A percentile compares a stretch with the other conserved stretches of the same genome.
These are phyloP conservation scores for Neurospora tetrasperma DNA, from an alignment of 495 filamentous ascomycete genomes.

Conservation along the genomic window DNA sequence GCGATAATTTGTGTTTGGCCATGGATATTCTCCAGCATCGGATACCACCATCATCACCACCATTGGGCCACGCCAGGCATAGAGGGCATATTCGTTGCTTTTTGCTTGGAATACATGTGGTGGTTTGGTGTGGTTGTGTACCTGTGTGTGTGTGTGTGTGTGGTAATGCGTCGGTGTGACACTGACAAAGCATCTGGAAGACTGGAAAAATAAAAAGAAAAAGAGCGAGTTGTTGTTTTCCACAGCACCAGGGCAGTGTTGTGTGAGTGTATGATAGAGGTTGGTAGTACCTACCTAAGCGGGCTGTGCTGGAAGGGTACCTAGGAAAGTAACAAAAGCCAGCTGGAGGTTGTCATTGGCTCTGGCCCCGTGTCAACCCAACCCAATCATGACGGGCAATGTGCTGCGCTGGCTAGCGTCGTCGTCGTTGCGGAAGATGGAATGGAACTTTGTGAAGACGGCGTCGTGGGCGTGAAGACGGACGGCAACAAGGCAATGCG, in stretches of 20 bases:
- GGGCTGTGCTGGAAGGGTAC: not conserved
- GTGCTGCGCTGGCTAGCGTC: slow-evolving; percentile 18
- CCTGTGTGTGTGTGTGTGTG: not conserved
- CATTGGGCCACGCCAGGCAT: not conserved
- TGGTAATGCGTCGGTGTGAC: no score
- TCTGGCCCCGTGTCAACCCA: not conserved
- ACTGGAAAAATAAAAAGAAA: not conserved
- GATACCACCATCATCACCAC: not conserved
- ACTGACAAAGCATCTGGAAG: not conserved
- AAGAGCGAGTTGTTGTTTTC: no score
- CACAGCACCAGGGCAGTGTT: no score
- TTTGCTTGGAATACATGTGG: not conserved
- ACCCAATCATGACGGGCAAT: slow-evolving; percentile 3
- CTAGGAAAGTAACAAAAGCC: no score
- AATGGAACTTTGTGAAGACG: not conserved
- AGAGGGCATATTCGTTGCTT: not conserved
- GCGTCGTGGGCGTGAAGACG: not conserved
- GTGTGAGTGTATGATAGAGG: no score
- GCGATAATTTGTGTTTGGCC: not conserved
- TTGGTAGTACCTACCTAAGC: no score
- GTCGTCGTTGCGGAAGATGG: not conserved
- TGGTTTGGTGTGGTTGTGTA: not conserved
- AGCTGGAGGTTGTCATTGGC: not conserved
- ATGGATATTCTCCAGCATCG: not conserved
- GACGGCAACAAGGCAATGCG: not conserved